Evolutionary conservation across 202 grass and related monocot genomes (phyloP), one percentile per base, ranked within the genome.

Genomic region (Saccharum hybrid): DNA sequence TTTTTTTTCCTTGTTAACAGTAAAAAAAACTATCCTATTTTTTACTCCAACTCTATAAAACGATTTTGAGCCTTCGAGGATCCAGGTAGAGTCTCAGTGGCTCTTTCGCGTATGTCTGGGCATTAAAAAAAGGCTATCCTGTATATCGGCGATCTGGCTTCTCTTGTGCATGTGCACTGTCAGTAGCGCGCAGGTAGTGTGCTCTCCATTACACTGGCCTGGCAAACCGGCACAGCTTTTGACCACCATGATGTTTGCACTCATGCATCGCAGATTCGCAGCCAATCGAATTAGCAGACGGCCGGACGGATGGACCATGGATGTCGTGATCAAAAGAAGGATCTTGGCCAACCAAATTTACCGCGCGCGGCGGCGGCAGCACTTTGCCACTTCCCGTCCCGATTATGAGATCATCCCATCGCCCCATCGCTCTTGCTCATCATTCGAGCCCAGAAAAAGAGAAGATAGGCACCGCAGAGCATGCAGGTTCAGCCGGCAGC

Each of bases 171-270:
- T 60, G 56, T 23, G n/a, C 56, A 60, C n/a, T 11, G 56, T 10
- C 56, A 60, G 8, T 9, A 56, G 18, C 51, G 16, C 7, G 18
- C 6, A 8, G 18, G 52, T 57, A 59, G 56, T 59, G 56, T 22
- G 43, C 18, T 26, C 13, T 72, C 42, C 41, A 30, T 48, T 46
- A 15, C 21, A 0, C 68, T 8, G 12, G 22, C 54, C 42, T 2
- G n/a, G 68, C 67, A 23, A 5, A 22, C 38, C 38, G 67, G n/a
- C 68, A 14, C 68, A 45, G 21, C 68, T 45, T 71, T 71, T 71
- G 39, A 45, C 68, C 68, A 26, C n/a, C 11, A 26, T 28, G 39
- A 40, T 21, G 66, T n/a, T 1, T 21, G 65, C 65, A 11, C 6
- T 23, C 48, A 43, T 16, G 36, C 33, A 66, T 66, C 15, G 63